phyloP scores from a whole-genome alignment of 1,284 basidiomycete genomes.

The Malassezia cuniculi region DNA sequence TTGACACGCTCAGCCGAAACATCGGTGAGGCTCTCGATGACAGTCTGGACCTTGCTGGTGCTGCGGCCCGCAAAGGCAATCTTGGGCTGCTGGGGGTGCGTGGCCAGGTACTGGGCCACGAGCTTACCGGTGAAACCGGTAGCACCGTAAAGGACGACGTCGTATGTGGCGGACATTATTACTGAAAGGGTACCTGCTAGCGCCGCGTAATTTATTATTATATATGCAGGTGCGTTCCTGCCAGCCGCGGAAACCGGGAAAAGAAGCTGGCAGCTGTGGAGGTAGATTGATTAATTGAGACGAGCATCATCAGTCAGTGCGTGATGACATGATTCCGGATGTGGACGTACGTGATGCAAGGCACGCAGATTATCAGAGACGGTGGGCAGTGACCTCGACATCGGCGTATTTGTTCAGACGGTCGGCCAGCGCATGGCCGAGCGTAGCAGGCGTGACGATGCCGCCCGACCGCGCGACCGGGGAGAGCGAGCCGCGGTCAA shows the following conservation, averaged over 20 bases:
- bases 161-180: slow-evolving; percentile 19
- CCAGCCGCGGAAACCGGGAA: too few relatives aligned
- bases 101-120: slow-evolving; percentile 17
- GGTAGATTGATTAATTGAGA: too few relatives aligned
- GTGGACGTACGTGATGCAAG: too few relatives aligned
- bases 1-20: too few relatives aligned
- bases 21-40: slow-evolving; percentile 10
- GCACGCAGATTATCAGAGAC: too few relatives aligned
- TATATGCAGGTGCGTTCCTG: too few relatives aligned
- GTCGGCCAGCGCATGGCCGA: slow-evolving; percentile 60
- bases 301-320: too few relatives aligned
- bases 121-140: slow-evolving; percentile 30
- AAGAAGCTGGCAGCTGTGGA: too few relatives aligned
- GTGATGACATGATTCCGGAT: too few relatives aligned
- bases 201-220: too few relatives aligned
- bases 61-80: slow-evolving; percentile 31
- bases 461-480: slow-evolving; percentile 56
- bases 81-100: slow-evolving; percentile 12
- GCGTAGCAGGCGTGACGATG: slow-evolving; percentile 62
- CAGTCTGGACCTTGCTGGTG: slow-evolving; percentile 13
- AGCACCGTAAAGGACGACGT: slow-evolving; percentile 24
- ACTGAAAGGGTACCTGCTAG: too few relatives aligned
- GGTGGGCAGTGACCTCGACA: slow-evolving; percentile 50
- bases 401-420: slow-evolving; percentile 53
- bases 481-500: slow-evolving; percentile 51